Evolutionary conservation across 495 filamentous ascomycete genomes (phyloP), one percentile per base, ranked within the genome.

Genomic region (Friedmanniomyces endolithicus): DNA sequence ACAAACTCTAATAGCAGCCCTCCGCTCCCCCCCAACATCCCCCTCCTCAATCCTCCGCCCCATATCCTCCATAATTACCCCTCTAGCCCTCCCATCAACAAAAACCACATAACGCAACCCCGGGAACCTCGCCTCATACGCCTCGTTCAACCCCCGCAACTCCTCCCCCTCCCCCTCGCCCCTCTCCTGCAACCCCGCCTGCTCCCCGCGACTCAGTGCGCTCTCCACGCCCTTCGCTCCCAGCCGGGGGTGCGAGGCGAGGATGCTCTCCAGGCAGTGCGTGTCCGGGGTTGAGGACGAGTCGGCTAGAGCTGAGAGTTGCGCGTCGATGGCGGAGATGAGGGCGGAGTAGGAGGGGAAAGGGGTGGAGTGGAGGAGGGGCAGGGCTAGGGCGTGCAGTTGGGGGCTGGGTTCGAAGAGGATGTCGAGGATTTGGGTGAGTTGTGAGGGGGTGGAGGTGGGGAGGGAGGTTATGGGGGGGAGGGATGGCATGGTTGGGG

Each of bases 51-150:
- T 95, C 54, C 92, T 75, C 56, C 73, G 64, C 49, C 78, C 73
- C 86, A 95, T 96, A 67, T 96, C 85, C 53, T 78, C 75, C 84
- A 96, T 86, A 39, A 98, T 84, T 53, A 78, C 75, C 20, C 73
- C 71, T 43, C 88, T 75, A 55, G 75, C 72, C 58, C 88, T 76
- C 19, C 89, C 88, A 71, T 95, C 88, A 51, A 96, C 92, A 70
- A 94, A 98, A 8, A 87, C 86, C 75, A 96, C 87, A 74, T 94
- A 96, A 71, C 82, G 73, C 65, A 97, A 65, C 3, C 90, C 66
- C 45, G 87, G 87, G 70, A 94, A 98, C 43, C 61, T 75, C 37
- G 70, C 72, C 69, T 96, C 92, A 65, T 96, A 98, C 69, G 86
- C 79, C 3, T 69, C 69, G 67, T 98, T 98, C 65, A 96, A 65